Evolutionary conservation across 148 eudicot species (phyloP), one percentile per base, ranked within the genome.

Genomic region (Fallopia convolvulus): DNA sequence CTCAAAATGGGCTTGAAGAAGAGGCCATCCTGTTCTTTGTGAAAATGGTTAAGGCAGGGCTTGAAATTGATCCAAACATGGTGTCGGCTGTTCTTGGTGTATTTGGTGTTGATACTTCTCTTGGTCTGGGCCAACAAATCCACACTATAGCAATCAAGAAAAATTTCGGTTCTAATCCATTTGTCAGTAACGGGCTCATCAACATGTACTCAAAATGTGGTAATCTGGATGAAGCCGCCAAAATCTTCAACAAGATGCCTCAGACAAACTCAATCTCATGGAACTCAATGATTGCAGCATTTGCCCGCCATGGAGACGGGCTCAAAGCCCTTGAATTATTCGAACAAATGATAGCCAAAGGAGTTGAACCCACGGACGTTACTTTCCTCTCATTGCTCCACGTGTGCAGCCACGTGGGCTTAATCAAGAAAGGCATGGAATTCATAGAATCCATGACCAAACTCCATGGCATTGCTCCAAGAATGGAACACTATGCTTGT

Each of bases 161-260:
- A 82, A 77, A 81, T 13, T 84, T 90, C 41, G 81, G 73, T 26
- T 74, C 76, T 15, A 94, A 88, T 78, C 65, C 81, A 17, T 92
- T 82, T 77, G 91, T 94, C 13, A 78, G 88, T 82, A 94, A 94
- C 75, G 97, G 97, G 21, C 86, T 94, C 39, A 91, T 94, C 39
- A 92, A 90, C 87, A 94, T 92, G 97, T 94, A 94, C 76, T 89
- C 99, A 2, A 92, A 92, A 71, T 92, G 96, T 80, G 98, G 98
- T 50, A 85, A 83, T 72, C 80, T 88, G 58, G 87, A 87, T 65
- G 90, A 88, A 73, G 85, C 99, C 18, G 70, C 68, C 14, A 86
- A 85, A 80, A 73, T 87, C 77, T 94, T 94, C 55, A 21, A 73
- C 63, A 72, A 48, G 40, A 94, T 89, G 90, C 84, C 85, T 66